phyloP scores from a whole-genome alignment of 495 filamentous ascomycete genomes.

The Hyaloscypha bicolor region DNA sequence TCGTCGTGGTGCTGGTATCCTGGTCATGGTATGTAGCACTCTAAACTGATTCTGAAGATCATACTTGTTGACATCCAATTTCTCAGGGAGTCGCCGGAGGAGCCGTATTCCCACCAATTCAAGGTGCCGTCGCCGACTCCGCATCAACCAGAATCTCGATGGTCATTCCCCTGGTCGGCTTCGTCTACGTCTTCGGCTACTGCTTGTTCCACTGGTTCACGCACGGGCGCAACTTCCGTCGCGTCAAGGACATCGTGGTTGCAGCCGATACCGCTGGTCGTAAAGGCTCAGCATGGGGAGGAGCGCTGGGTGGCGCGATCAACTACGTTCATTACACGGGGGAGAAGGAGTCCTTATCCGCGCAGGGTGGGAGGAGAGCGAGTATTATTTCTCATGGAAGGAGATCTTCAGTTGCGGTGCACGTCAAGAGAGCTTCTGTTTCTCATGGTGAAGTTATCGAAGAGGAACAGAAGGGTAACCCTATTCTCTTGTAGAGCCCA shows the following conservation, averaged over 20 bases:
- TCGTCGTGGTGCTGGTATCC: conserved; percentile 64
- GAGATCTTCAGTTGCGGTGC: conserved; percentile 10
- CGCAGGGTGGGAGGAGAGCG: conserved; percentile 1
- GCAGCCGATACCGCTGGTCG: conserved; percentile 21
- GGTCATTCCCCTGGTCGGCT: conserved; percentile 41
- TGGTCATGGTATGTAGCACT: conserved; percentile 62
- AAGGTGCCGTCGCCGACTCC: conserved; percentile 60
- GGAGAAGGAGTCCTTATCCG: conserved; percentile 3
- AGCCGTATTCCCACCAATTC: conserved; percentile 65
- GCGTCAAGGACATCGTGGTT: conserved; percentile 26
- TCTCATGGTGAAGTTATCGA: neutral
- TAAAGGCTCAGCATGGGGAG: conserved; percentile 14
- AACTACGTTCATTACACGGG: conserved; percentile 21
- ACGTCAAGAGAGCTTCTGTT: conserved; percentile 9
- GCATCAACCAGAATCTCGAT: conserved; percentile 52
- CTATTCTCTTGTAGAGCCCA: conserved; percentile 10
- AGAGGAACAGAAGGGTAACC: conserved; percentile 20
- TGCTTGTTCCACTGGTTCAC: conserved; percentile 34
- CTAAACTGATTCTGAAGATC: neutral
- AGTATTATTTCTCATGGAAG: conserved; percentile 10
- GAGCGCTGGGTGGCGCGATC: conserved; percentile 18
- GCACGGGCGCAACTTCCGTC: conserved; percentile 21
- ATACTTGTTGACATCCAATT: neutral
- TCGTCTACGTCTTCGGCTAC: conserved; percentile 38
- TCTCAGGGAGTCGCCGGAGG: conserved; percentile 58